A percentile compares a stretch with the other conserved stretches of the same genome.
Conservation (phyloP, 257 asterid genomes). For the Ehretia macrophylla region DNA sequence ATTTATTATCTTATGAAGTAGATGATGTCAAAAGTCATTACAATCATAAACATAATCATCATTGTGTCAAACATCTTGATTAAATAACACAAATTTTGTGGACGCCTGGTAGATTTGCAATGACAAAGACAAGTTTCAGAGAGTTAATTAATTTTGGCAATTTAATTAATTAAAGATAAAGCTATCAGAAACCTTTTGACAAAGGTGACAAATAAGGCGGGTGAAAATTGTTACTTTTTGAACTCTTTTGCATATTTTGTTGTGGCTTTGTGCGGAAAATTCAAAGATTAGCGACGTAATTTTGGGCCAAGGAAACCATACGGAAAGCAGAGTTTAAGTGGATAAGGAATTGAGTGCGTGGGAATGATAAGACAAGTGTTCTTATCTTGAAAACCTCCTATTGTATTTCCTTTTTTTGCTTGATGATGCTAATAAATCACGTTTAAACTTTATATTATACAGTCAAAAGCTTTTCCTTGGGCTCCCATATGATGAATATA, state of each 20-base stretch:
- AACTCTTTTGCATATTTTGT: not conserved
- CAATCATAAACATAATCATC: not conserved
- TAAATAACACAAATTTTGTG: not conserved
- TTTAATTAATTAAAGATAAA: constrained; percentile 10
- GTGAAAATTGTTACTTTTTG: constrained; percentile 1
- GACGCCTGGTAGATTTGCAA: not conserved
- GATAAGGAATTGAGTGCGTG: constrained; percentile 16
- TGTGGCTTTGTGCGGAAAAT: not conserved
- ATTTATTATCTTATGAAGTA: too few relatives aligned
- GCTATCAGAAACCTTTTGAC: constrained; percentile 16
- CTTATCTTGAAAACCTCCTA: constrained; percentile 11
- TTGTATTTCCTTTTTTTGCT: not conserved
- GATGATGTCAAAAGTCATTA: not conserved
- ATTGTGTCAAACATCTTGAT: not conserved
- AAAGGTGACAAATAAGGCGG: constrained; percentile 10
- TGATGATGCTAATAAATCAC: not conserved
- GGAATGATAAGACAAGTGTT: constrained; percentile 13
- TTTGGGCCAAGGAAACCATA: not conserved
- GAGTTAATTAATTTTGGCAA: not conserved
- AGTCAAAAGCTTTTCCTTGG: not conserved
- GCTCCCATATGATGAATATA: too few relatives aligned
- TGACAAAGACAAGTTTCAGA: not conserved
- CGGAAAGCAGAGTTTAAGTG: constrained; percentile 7
- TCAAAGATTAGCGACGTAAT: constrained; percentile 11
- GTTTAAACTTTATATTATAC: not conserved